A percentile compares a stretch with the other conserved stretches of the same genome.
Conservation (phyloP, 768 basidiomycete genomes). For the Trametes punicea region DNA sequence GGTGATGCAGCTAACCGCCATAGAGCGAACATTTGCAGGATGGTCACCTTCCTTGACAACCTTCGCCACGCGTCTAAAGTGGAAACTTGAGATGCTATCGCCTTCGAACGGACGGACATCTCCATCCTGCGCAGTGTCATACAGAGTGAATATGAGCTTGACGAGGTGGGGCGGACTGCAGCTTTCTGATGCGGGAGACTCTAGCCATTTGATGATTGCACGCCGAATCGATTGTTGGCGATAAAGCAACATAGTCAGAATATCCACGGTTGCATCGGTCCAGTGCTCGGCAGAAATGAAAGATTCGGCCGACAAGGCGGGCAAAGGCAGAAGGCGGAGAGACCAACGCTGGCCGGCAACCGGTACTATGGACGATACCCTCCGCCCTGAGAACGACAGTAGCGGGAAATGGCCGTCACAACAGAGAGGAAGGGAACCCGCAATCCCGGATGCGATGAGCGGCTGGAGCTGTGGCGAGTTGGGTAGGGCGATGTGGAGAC, state of each 20-base stretch:
- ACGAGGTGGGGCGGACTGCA: slow-evolving; percentile 18
- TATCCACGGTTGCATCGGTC: slow-evolving; percentile 20
- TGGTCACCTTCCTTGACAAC: slow-evolving; percentile 9
- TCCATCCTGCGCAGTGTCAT: not conserved
- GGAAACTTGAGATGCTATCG: slow-evolving; percentile 4
- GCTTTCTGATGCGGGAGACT: slow-evolving; percentile 8
- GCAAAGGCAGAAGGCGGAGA: not conserved
- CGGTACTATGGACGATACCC: not conserved
- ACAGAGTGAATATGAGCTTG: slow-evolving; percentile 20
- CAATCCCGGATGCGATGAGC: slow-evolving; percentile 43
- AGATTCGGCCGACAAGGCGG: not conserved
- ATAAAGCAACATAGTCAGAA: slow-evolving; percentile 23
- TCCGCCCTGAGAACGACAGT: slow-evolving; percentile 4
- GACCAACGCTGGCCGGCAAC: slow-evolving; percentile 13
- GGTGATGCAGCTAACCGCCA: not conserved
- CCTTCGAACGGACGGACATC: not conserved
- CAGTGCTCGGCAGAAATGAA: slow-evolving; percentile 1
- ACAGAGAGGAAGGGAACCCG: slow-evolving; percentile 32
- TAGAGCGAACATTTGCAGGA: not conserved
- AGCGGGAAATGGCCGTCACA: slow-evolving; percentile 26
- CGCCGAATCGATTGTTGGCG: slow-evolving; percentile 1
- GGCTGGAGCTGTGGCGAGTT: slow-evolving; percentile 43
- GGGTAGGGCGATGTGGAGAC: slow-evolving; percentile 28
- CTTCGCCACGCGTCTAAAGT: slow-evolving; percentile 21
- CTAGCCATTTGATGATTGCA: slow-evolving; percentile 21